Evolutionary conservation across 495 filamentous ascomycete genomes (phyloP), one percentile per base, ranked within the genome.

Genomic region (Daldinia decipiens): DNA sequence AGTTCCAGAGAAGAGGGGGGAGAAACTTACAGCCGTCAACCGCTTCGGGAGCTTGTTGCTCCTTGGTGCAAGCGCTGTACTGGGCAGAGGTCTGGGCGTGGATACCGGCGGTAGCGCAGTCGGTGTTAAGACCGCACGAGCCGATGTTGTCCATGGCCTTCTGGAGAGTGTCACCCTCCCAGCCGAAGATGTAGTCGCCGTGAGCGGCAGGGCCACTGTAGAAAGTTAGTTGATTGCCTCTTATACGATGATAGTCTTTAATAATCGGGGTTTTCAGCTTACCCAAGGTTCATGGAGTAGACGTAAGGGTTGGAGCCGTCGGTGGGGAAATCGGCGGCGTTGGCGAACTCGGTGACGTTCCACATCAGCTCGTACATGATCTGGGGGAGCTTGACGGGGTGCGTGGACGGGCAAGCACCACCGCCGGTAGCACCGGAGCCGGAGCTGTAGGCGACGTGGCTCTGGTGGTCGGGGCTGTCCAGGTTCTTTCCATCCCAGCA

Each of bases 131-230:
- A 68, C 86, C 87, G 82, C 91, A 93, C 68, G 62, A 45, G 65
- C 61, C 61, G 61, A 73, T 62, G 71, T 81, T 81, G 68, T 91
- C 80, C 78, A 91, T 83, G 61, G 88, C 89, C 59, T 82, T 80
- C 76, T 93, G 89, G 56, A 94, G 86, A 59, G 84, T 81, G 26
- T 82, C 72, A 32, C 82, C 81, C 76, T 94, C 85, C 92, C 92
- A 95, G 71, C 92, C 92, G 74, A 91, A 92, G 70, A 94, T 77
- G 82, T 93, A 93, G 80, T 93, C 91, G 62, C 89, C 91, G 79
- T 93, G 91, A 51, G 82, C 82, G 31, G 82, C 82, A n/a, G 82
- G 71, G 59, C 82, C 82, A 64, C 80, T 82, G 12, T 3, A 4
- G 59, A 9, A 12, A 12, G 43, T 47, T 21, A 12, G 53, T 59